Conservation (phyloP, 192 early-diverging fungal genomes). For the Geosiphon pyriformis region DNA sequence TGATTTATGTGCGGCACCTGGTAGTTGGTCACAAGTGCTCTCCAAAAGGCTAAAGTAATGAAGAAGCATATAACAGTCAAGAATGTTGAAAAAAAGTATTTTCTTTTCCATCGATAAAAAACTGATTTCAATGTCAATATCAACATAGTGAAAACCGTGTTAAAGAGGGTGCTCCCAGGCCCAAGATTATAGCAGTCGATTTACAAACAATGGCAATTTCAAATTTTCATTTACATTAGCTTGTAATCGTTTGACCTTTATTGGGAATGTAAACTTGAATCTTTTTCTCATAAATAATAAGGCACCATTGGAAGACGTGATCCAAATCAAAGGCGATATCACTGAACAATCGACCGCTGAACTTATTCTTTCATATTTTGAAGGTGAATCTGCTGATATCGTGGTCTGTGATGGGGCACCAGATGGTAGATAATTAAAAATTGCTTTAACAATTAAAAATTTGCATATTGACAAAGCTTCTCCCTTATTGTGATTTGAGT, state of each 20-base stretch:
- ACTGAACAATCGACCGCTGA: slow-evolving; percentile 91
- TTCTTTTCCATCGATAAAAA: neutral
- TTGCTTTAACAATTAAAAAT: neutral
- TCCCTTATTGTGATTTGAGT: slow-evolving; percentile 39
- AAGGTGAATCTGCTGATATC: slow-evolving; percentile 82
- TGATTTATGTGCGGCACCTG: slow-evolving; percentile 96
- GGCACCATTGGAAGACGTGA: slow-evolving; percentile 90
- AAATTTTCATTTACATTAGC: neutral
- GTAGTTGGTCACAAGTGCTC: slow-evolving; percentile 95
- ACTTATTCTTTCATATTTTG: slow-evolving; percentile 85
- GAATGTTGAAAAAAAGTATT: no score
- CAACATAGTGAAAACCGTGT: slow-evolving; percentile 43
- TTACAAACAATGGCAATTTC: slow-evolving; percentile 74
- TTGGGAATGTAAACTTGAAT: neutral
- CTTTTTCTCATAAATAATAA: slow-evolving; percentile 19
- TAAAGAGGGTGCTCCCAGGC: slow-evolving; percentile 5
- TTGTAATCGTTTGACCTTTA: neutral
- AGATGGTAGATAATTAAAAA: slow-evolving; percentile 55
- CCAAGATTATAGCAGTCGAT: slow-evolving; percentile 86
- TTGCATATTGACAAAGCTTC: neutral
- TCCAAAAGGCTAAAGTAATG: slow-evolving; percentile 54
- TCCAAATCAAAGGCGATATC: slow-evolving; percentile 96
- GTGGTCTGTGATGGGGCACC: slow-evolving; percentile 96
- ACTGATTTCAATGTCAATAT: neutral
- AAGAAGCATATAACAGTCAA: no score